Conservation (phyloP, 208 protist genomes). For the Herpetomonas muscarum region DNA sequence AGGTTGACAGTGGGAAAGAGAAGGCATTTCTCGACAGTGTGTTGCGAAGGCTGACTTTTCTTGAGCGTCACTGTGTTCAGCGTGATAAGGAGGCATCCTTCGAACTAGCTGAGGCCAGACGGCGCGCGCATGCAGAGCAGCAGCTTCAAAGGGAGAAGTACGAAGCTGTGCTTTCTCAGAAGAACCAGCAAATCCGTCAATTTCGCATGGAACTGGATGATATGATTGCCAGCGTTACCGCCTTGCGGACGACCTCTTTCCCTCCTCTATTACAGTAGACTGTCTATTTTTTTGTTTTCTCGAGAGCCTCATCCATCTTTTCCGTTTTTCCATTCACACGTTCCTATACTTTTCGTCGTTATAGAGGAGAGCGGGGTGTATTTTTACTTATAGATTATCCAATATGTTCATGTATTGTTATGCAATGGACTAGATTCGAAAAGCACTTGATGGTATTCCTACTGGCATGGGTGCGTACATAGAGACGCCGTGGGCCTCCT, state of each 20-base stretch:
- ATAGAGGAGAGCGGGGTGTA: not conserved
- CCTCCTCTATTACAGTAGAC: conserved; percentile 5
- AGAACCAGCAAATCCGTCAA: conserved; percentile 79
- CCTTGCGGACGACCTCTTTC: conserved; percentile 9
- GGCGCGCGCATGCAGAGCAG: conserved; percentile 66
- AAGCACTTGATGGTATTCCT: too few relatives aligned
- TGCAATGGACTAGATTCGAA: too few relatives aligned
- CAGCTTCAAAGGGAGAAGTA: conserved; percentile 46
- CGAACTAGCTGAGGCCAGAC: conserved; percentile 51
- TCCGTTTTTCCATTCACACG: not conserved
- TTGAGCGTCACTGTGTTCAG: conserved; percentile 54
- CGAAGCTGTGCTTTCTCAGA: conserved; percentile 64
- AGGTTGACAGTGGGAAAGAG: conserved; percentile 13
- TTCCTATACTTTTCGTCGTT: not conserved
- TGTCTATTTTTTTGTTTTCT: not conserved
- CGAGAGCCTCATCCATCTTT: too few relatives aligned
- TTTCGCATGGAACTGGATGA: conserved; percentile 73
- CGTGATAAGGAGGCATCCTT: conserved; percentile 53
- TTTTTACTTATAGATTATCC: not conserved
- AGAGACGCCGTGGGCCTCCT: too few relatives aligned
- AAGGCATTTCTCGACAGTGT: conserved; percentile 49
- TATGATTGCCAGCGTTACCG: conserved; percentile 37
- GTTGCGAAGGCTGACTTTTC: conserved; percentile 46
- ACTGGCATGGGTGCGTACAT: too few relatives aligned
- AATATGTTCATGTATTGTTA: too few relatives aligned